A percentile compares a stretch with the other conserved stretches of the same genome.
phyloP scores from a whole-genome alignment of 2,329 filamentous ascomycete genomes.

The Monosporascus sp. region DNA sequence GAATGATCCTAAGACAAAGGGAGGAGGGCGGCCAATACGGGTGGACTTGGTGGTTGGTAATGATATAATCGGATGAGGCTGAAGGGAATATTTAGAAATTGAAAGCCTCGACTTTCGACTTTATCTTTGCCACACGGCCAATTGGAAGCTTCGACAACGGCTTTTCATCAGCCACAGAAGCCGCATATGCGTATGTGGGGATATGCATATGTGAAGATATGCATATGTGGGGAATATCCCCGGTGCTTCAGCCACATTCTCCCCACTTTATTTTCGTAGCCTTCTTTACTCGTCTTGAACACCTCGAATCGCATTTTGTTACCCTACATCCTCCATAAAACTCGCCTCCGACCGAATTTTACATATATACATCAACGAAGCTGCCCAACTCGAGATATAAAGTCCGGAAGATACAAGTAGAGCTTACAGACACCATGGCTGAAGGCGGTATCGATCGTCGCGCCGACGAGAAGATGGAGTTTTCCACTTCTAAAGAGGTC shows the following conservation, averaged over 20 bases:
- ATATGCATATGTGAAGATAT: too few species aligned
- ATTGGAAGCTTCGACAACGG: conserved; percentile 2
- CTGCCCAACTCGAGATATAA: background rate
- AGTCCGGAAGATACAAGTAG: background rate
- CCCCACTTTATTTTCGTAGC: background rate
- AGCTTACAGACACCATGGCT: conserved; percentile 61
- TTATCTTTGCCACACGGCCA: conserved; percentile 8
- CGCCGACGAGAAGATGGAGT: conserved; percentile 95
- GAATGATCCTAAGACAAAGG: background rate
- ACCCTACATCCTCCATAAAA: background rate
- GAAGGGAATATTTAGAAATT: conserved; percentile 10
- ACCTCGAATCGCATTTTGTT: background rate
- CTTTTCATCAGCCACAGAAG: background rate
- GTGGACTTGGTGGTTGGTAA: background rate
- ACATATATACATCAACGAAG: background rate
- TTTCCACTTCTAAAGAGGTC: conserved; percentile 96
- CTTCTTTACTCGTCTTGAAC: background rate
- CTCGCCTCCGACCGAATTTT: background rate
- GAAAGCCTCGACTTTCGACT: conserved; percentile 8
- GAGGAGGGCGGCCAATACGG: background rate
- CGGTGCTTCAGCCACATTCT: background rate
- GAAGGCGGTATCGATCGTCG: conserved; percentile 83
- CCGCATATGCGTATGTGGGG: background rate
- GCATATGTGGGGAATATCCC: too few species aligned
- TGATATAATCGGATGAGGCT: conserved; percentile 12